Conservation (phyloP, 139 green algal species). For the Desmodesmus armatus region DNA sequence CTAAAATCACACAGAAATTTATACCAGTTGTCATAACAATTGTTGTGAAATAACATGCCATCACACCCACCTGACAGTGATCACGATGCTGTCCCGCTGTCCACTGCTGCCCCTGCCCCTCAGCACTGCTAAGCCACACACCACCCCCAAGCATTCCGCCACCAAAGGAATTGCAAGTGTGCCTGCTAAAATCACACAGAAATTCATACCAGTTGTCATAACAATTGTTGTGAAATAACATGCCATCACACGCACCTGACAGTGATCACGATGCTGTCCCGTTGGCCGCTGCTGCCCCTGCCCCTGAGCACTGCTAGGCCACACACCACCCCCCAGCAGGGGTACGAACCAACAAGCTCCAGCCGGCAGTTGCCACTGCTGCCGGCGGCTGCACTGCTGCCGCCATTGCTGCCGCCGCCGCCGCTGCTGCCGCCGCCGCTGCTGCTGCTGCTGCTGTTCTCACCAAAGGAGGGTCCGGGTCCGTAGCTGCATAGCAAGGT, state of each 20-base stretch:
- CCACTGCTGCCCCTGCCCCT: slow-evolving; percentile 39
- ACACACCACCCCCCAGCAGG: slow-evolving; percentile 77
- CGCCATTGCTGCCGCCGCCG: not conserved
- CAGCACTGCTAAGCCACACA: slow-evolving; percentile 83
- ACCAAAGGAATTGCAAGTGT: too few relatives aligned
- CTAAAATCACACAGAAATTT: too few relatives aligned
- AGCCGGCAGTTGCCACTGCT: slow-evolving; percentile 43
- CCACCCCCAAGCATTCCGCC: slow-evolving; percentile 37
- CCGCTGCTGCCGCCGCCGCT: not conserved
- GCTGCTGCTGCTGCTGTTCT: not conserved
- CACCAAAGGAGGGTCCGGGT: not conserved
- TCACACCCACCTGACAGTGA: slow-evolving; percentile 72
- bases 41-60: too few relatives aligned
- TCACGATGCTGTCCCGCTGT: slow-evolving; percentile 82
- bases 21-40: too few relatives aligned
- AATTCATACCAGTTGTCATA: too few relatives aligned
- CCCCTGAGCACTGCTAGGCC: slow-evolving; percentile 76
- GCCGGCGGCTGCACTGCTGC: not conserved
- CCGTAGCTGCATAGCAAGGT: not conserved
- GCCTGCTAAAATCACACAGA: too few relatives aligned
- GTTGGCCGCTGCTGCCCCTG: slow-evolving; percentile 46
- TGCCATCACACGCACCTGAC: slow-evolving; percentile 61
- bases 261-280: slow-evolving; percentile 85
- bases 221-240: too few relatives aligned
- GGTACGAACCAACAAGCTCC: slow-evolving; percentile 60